Percentiles rank a stretch among this genome's conserved stretches.
Evolutionary conservation across 257 asterid species (phyloP).

Genomic region (Salvia miltiorrhiza): DNA sequence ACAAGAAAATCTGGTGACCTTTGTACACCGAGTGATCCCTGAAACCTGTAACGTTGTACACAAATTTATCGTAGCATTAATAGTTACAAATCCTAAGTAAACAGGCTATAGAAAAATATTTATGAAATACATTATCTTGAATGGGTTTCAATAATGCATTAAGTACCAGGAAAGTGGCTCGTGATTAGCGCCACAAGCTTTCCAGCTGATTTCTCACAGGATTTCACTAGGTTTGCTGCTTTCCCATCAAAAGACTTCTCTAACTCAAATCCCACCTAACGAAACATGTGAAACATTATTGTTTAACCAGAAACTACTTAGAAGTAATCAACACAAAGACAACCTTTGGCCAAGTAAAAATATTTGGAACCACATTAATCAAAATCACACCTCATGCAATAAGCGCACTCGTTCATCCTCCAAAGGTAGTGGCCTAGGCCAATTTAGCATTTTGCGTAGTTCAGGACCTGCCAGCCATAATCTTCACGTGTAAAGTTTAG

Average conservation of each 20-base stretch:
- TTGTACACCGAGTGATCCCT: slow-evolving; percentile 92
- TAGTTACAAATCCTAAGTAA: not conserved
- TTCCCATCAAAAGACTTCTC: slow-evolving; percentile 88
- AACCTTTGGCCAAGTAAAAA: not conserved
- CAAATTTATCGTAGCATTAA: not conserved
- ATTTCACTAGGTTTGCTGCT: slow-evolving; percentile 82
- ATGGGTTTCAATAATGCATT: not conserved
- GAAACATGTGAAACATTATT: slow-evolving; percentile 22
- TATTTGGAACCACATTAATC: not conserved
- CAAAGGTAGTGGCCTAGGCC: slow-evolving; percentile 94
- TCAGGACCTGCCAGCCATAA: slow-evolving; percentile 66
- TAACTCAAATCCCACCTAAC: slow-evolving; percentile 84
- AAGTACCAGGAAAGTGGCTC: slow-evolving; percentile 83
- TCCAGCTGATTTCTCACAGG: slow-evolving; percentile 74
- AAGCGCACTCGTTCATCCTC: slow-evolving; percentile 95
- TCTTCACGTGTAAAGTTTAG: slow-evolving; percentile 3
- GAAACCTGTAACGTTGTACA: slow-evolving; percentile 54
- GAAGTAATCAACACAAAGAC: slow-evolving; percentile 13
- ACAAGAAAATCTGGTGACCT: slow-evolving; percentile 94
- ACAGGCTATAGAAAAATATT: not conserved
- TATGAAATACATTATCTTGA: not conserved
- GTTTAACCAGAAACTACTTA: not conserved
- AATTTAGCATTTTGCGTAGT: slow-evolving; percentile 73
- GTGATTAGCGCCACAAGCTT: slow-evolving; percentile 83
- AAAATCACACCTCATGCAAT: slow-evolving; percentile 68